Base-by-base conservation (phyloP, 1,284 basidiomycete genomes). In the Xanthoconium separans region DNA sequence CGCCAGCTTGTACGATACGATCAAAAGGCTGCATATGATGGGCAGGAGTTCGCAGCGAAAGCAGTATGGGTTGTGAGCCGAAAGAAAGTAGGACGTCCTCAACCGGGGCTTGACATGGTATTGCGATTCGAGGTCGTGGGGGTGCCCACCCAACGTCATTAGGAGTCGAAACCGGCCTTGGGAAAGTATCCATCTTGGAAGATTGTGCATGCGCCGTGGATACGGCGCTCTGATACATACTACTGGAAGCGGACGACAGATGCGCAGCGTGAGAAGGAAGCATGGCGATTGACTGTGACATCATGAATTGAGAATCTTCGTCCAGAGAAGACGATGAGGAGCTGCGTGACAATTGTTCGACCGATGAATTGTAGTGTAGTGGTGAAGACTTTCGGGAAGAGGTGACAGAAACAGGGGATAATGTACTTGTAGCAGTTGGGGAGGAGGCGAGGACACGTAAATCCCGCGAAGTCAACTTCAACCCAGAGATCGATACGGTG, bases 191-290 rank as follows among this genome's bases (percentile, higher is more conserved):
- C 30, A 29, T 8, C 36, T 53, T 27, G 9, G 50, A 37, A n/a
- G 47, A 49, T 22, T 46, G 56, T 24, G 56, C 44, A 13, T 68
- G 60, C 12, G 68, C 56, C n/a, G 71, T 73, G 15, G 85, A 85
- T 27, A 89, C 63, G 3, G 87, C 86, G 61, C 89, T 91, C 61
- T 89, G 79, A 66, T 91, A 91, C 77, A 91, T 82, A 65, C 80
- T 87, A 52, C 77, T 77, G 18, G 73, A 65, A 47, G 81, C 78
- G 44, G 73, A 76, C 24, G 77, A 61, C 6, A 79, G 75, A n/a
- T 79, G 82, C 5, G 57, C 51, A n/a, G 74, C 58, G 34, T 73
- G 64, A 33, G 75, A 73, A 53, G 78, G 80, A 39, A 91, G 74
- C 42, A 73, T 77, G 7, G 78, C 83, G 44, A 91, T 74, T 6